Percentiles rank a stretch among this genome's conserved stretches.
Evolutionary conservation across 2,329 filamentous ascomycete species (phyloP).

Genomic region (Aureobasidium sp.): DNA sequence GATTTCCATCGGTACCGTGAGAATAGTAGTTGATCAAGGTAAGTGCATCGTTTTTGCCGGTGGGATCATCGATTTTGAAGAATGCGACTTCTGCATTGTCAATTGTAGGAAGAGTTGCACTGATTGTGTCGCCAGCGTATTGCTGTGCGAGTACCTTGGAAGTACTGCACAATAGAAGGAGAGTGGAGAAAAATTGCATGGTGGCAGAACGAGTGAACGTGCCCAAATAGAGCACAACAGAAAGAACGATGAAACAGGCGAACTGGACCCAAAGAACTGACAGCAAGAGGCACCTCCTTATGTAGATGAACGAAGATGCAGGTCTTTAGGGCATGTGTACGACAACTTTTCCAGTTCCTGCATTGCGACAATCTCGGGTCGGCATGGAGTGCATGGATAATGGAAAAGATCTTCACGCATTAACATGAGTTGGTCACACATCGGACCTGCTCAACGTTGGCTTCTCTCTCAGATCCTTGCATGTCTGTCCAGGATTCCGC

Average conservation of each 20-base stretch:
- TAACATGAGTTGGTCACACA: background rate
- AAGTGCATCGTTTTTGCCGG: constrained; percentile 23
- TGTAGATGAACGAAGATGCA: background rate
- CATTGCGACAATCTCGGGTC: constrained; percentile 9
- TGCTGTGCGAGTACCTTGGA: constrained; percentile 24
- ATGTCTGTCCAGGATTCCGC: background rate
- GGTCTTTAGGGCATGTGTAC: constrained; percentile 2
- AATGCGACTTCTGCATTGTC: constrained; percentile 29
- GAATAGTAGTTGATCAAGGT: constrained; percentile 33
- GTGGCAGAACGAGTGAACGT: constrained; percentile 11
- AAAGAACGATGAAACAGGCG: background rate
- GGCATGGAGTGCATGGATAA: background rate
- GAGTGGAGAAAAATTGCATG: background rate
- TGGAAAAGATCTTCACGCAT: constrained; percentile 7
- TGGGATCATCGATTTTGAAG: constrained; percentile 28
- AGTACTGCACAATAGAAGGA: constrained; percentile 3
- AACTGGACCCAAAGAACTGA: background rate
- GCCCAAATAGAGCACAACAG: background rate
- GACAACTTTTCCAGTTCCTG: background rate
- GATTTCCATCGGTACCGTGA: constrained; percentile 25
- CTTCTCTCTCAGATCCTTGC: background rate
- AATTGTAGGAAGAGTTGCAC: constrained; percentile 26
- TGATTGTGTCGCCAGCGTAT: constrained; percentile 28
- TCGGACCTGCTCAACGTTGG: background rate
- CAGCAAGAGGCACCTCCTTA: background rate